Evolutionary conservation across 805 yeast genomes (phyloP), one percentile per base, ranked within the genome.

Genomic region (Maudiozyma turicensis): DNA sequence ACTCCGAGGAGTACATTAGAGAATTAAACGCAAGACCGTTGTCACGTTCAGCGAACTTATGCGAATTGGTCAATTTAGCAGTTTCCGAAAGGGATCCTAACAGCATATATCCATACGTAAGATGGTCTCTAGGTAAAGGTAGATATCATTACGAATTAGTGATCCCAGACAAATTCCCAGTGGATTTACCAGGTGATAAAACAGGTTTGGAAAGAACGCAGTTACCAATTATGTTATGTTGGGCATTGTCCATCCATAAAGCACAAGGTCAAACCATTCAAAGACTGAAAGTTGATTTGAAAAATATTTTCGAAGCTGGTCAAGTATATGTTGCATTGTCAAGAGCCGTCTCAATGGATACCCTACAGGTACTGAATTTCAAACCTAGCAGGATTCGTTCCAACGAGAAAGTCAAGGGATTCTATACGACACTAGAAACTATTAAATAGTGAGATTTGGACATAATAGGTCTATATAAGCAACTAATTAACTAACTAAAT

Each of bases 231-330:
- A 70, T 84, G 49, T 66, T 86, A 37, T 81, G 93, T 28, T 86
- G 93, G 93, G 89, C 95, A 0, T 64, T 86, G 55, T 86, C 93
- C 0, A 86, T 86, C 46, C 95, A 86, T 60, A 86, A 86, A 61
- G 79, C 93, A 0, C 95, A 86, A 62, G 95, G 95, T 2, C 95
- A 86, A 67, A 84, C 95, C 0, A 73, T 86, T 43, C 80, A 77
- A 40, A 65, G 86, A 52, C 81, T 86, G 3, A 78, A 77, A 53
- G 87, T 86, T 10, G 90, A 86, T 58, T 64, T 86, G 44, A 70
- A 75, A 29, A 76, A 72, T 53, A 76, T 80, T 29, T 86, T 86
- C 56, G 95, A 86, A 62, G 83, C 79, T 48, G 95, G 95, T 20
- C 95, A 86, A 58, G 88, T 84, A 4, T 86, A 86, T 58, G 93